Percentiles rank a stretch among this genome's conserved stretches.
phyloP scores from a whole-genome alignment of 768 basidiomycete genomes.

The Leccinum subtestaceum region DNA sequence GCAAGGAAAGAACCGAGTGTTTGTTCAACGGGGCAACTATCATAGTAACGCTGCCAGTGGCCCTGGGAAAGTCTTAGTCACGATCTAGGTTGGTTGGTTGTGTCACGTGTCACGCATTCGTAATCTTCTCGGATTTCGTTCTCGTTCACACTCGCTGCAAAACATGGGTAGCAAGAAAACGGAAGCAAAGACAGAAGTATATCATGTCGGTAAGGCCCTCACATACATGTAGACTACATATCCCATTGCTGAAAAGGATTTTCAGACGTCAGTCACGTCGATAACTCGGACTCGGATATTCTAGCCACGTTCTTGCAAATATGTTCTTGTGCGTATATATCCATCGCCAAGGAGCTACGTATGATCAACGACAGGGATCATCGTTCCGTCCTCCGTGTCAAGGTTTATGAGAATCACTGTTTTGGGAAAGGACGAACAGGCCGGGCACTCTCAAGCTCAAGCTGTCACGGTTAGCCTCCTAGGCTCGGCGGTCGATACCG shows the following conservation, averaged over 20 bases:
- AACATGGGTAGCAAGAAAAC: conserved; percentile 29
- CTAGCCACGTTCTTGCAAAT: background rate
- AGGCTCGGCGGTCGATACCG: too few relatives aligned
- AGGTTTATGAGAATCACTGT: background rate
- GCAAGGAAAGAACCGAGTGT: conserved; percentile 26
- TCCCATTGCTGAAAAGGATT: background rate
- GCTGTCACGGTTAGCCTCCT: too few relatives aligned
- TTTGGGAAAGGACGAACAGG: background rate
- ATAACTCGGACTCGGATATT: conserved; percentile 14
- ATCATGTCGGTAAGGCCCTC: conserved; percentile 44
- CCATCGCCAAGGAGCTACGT: background rate
- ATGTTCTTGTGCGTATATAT: background rate
- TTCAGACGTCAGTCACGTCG: conserved; percentile 61
- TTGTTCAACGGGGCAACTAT: conserved; percentile 39
- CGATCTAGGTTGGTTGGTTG: too few relatives aligned
- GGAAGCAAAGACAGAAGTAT: conserved; percentile 36
- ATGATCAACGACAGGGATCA: background rate
- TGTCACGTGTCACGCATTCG: conserved; percentile 15
- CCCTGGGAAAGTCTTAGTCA: too few relatives aligned
- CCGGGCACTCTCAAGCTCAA: background rate
- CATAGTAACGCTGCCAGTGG: too few relatives aligned
- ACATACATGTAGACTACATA: background rate
- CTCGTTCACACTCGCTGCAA: background rate
- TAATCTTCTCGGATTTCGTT: background rate
- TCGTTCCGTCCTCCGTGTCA: background rate